Evolutionary conservation across 2,329 filamentous ascomycete species (phyloP).

Genomic region (Epichloe festucae): DNA sequence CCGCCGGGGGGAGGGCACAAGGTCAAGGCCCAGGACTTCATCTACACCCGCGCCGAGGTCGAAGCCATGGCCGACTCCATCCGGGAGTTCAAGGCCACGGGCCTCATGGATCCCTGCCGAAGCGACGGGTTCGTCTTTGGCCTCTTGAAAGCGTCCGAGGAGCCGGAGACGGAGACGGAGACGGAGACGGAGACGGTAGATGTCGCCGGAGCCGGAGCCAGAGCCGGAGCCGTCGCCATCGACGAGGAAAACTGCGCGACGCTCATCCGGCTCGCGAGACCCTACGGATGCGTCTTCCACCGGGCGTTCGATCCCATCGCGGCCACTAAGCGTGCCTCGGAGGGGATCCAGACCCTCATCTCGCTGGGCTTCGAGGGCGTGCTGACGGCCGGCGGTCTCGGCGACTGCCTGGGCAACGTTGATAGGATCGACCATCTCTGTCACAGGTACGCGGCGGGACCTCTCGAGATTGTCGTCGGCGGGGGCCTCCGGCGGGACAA

Average conservation of each 20-base stretch:
- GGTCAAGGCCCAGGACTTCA: constrained; percentile 26
- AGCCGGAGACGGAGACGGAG: no score
- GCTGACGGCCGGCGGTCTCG: constrained; percentile 39
- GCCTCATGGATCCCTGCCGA: constrained; percentile 22
- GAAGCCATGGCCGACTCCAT: constrained; percentile 30
- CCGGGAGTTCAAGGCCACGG: constrained; percentile 21
- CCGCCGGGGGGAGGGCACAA: background rate
- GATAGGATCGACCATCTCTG: constrained; percentile 24
- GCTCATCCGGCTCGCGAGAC: constrained; percentile 29
- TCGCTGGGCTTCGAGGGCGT: constrained; percentile 35
- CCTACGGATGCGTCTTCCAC: constrained; percentile 38
- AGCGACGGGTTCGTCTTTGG: constrained; percentile 48
- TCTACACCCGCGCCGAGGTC: constrained; percentile 34
- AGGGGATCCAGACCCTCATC: constrained; percentile 21
- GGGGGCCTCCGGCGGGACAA: constrained; percentile 39
- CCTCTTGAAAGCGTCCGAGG: constrained; percentile 17
- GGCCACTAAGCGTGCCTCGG: constrained; percentile 9
- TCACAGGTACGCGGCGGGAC: constrained; percentile 9
- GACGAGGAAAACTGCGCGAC: constrained; percentile 26
- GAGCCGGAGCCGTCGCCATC: constrained; percentile 14
- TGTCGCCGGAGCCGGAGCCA: no score
- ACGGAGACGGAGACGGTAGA: no score
- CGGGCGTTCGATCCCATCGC: constrained; percentile 41
- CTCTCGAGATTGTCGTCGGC: constrained; percentile 37
- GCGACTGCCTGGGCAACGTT: constrained; percentile 27